Evolutionary conservation across 768 basidiomycete genomes (phyloP).

Genomic region (Asterophora parasitica): DNA sequence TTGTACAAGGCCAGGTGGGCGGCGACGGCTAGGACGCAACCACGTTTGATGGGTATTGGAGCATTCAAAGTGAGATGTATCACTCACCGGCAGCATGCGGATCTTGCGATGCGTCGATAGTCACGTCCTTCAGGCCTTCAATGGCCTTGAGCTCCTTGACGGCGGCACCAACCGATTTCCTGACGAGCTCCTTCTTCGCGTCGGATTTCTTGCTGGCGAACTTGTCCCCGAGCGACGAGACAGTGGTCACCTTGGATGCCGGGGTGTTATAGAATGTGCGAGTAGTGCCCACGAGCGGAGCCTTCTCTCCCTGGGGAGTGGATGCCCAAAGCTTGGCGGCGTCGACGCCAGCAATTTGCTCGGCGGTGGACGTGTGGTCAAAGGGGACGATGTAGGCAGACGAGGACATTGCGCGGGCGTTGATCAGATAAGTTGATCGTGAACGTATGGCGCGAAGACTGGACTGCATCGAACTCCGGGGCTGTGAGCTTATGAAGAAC

Average conservation of each 20-base stretch:
- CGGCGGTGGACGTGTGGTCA: conserved; percentile 38
- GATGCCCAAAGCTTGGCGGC: conserved; percentile 47
- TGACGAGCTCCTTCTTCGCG: conserved; percentile 58
- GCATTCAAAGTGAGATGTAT: background rate
- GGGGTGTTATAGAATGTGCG: conserved; percentile 61
- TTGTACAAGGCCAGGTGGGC: conserved; percentile 71
- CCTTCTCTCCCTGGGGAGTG: conserved; percentile 45
- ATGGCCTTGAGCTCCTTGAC: conserved; percentile 63
- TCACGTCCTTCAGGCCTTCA: conserved; percentile 57
- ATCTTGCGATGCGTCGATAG: conserved; percentile 60
- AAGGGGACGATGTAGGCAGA: conserved; percentile 55
- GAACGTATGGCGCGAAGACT: conserved; percentile 14
- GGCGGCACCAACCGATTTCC: conserved; percentile 67
- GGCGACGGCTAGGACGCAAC: conserved; percentile 54
- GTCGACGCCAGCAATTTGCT: conserved; percentile 34
- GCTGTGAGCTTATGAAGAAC: conserved; percentile 1
- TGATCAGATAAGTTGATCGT: conserved; percentile 19
- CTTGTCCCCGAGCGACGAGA: conserved; percentile 56
- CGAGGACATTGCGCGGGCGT: conserved; percentile 42
- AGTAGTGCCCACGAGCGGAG: conserved; percentile 57
- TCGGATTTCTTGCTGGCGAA: conserved; percentile 42
- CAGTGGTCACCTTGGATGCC: conserved; percentile 39
- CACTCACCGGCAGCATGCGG: conserved; percentile 72
- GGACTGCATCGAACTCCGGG: conserved; percentile 12
- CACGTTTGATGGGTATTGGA: background rate